Conservation (phyloP, 2,329 filamentous ascomycete species). For the Diplodia mutila region DNA sequence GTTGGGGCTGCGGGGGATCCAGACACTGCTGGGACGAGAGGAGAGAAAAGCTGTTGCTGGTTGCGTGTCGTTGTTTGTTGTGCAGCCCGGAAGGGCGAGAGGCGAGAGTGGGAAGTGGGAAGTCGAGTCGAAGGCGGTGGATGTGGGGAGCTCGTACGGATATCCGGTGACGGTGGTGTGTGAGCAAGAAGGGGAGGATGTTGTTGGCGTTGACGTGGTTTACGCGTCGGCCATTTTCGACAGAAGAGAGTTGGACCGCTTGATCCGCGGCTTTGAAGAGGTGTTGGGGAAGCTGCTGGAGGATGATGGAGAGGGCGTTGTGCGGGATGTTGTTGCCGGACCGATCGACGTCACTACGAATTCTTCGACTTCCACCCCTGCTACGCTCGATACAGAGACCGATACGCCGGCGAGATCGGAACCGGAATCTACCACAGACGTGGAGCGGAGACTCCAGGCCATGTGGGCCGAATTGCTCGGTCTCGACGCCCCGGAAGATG, state of each 20-base stretch:
- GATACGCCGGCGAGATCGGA: too few species aligned
- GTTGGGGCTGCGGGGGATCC: constrained; percentile 34
- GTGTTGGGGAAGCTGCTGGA: background rate
- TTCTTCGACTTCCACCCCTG: too few species aligned
- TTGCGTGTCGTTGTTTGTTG: constrained; percentile 53
- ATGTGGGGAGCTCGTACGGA: background rate
- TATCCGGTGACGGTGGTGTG: constrained; percentile 11
- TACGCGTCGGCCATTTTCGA: too few species aligned
- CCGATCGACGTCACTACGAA: too few species aligned
- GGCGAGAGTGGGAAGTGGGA: background rate
- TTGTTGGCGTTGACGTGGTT: background rate
- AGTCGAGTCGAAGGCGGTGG: background rate
- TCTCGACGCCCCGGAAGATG: background rate
- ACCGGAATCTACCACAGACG: background rate
- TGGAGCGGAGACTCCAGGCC: background rate
- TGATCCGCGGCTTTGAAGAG: background rate
- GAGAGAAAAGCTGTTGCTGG: constrained; percentile 60
- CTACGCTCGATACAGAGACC: too few species aligned
- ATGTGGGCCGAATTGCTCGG: background rate
- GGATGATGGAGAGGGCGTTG: background rate
- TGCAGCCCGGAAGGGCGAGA: constrained; percentile 44
- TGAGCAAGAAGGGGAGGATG: background rate
- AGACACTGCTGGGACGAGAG: constrained; percentile 54
- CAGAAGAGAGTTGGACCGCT: background rate
- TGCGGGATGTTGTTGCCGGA: background rate